Base-by-base conservation (phyloP, 148 eudicot genomes). In the Silene conica region DNA sequence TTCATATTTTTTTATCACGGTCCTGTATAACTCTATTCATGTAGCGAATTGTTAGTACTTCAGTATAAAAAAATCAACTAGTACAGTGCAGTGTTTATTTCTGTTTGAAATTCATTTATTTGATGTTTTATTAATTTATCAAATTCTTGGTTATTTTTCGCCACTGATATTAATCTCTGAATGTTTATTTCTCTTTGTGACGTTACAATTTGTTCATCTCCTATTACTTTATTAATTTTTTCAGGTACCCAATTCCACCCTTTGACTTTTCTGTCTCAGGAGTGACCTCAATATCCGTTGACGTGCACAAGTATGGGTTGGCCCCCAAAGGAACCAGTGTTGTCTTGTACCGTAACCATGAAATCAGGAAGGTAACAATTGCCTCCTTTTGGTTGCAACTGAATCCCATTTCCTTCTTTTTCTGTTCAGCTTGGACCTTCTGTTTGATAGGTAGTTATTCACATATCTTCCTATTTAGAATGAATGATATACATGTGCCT, bases 251-350 rank as follows among this genome's bases (percentile, higher is more conserved):
- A 55, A 74, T 92, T 82, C 96, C 94, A 73, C 89, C 96, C 18
- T 95, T 87, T 79, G 99, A 95, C 79, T 95, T 95, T 79, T 74
- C 92, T 63, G 92, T 95, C 77, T 77, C 78, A 83, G 99, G 99
- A 75, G 97, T 95, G 79, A 95, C 99, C 66, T 92, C 99, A 76
- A 87, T 90, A 79, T 95, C 97, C 63, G 84, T 78, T 75, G 99
- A 95, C 82, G 99, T 95, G 56, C 99, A 95, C 81, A 95, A 95
- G 82, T 95, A 95, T 87, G 99, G 99, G 20, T 81, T 95, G 86
- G 96, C 97, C 63, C 99, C 99, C 43, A 95, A 95, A 84, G 99
- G 99, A 85, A 95, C 99, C 67, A 95, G 99, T 83, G 76, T 89
- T 74, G 99, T 95, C 43, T 75, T 95, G 20, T 95, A 95, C 79